Percentiles rank a stretch among this genome's conserved stretches.
These are phyloP conservation scores for Mucor lusitanicus DNA, from an alignment of 371 early-diverging fungal species.

Conservation along the genomic window DNA sequence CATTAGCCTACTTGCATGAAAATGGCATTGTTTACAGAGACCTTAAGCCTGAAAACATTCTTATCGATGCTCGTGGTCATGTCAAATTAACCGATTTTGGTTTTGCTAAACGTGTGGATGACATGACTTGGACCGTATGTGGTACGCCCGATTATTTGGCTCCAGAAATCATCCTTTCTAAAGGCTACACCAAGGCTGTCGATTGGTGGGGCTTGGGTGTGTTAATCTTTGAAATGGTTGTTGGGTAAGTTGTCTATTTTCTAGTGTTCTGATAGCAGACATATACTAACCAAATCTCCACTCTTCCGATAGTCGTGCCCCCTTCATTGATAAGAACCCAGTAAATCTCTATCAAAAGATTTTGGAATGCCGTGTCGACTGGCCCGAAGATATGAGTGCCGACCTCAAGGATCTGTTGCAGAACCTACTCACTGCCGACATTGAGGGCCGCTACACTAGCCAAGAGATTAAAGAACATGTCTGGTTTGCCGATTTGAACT, in stretches of 20 bases:
- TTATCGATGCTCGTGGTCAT: conserved; percentile 89
- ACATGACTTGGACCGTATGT: conserved; percentile 95
- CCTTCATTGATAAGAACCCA: conserved; percentile 94
- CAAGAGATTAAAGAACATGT: conserved; percentile 91
- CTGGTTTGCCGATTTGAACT: conserved; percentile 96
- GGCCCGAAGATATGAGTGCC: conserved; percentile 87
- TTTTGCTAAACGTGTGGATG: conserved; percentile 93
- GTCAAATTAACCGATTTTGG: conserved; percentile 99
- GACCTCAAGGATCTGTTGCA: conserved; percentile 89
- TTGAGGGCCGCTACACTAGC: conserved; percentile 84
- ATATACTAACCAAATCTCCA: conserved; percentile 35
- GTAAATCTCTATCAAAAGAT: conserved; percentile 81
- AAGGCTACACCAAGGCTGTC: conserved; percentile 96
- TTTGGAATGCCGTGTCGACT: conserved; percentile 69
- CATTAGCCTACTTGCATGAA: conserved; percentile 94
- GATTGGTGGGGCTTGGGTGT: conserved; percentile 99
- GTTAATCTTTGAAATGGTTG: conserved; percentile 94
- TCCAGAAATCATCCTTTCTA: conserved; percentile 97
- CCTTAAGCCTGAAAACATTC: conserved; percentile 92
- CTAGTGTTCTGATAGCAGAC: conserved; percentile 5
- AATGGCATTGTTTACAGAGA: conserved; percentile 96
- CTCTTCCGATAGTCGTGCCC: conserved; percentile 55
- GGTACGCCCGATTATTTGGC: conserved; percentile 98
- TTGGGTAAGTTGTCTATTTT: conserved; percentile 59
- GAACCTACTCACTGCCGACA: conserved; percentile 83